These are phyloP conservation scores for Galium porrigens DNA, from an alignment of 305 asterid species.

Conservation along the genomic window DNA sequence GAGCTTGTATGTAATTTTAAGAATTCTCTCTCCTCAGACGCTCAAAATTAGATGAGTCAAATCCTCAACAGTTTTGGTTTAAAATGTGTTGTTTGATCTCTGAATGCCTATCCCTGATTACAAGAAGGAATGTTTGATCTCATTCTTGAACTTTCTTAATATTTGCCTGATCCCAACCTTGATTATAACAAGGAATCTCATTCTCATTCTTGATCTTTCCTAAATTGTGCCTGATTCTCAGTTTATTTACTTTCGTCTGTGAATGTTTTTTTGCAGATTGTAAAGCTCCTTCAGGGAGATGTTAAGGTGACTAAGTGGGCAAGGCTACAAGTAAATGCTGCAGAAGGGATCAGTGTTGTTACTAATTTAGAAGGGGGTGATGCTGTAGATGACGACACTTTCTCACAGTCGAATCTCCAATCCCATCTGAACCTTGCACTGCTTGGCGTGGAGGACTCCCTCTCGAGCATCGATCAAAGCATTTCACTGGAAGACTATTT, in stretches of 20 bases:
- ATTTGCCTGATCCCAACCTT: neutral
- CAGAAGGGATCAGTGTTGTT: slow-evolving; percentile 28
- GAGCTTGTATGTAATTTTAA: neutral
- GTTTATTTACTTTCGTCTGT: neutral
- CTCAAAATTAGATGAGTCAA: neutral
- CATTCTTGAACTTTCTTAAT: neutral
- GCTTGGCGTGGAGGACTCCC: slow-evolving; percentile 66
- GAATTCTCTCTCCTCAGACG: neutral
- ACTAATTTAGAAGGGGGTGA: slow-evolving; percentile 35
- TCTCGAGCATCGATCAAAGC: slow-evolving; percentile 68
- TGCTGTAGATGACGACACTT: slow-evolving; percentile 46
- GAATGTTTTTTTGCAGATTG: slow-evolving; percentile 32
- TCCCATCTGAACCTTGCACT: slow-evolving; percentile 73
- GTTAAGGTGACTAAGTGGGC: slow-evolving; percentile 55
- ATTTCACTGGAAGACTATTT: slow-evolving; percentile 65
- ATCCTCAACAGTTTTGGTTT: neutral
- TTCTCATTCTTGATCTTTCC: no score
- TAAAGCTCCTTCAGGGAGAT: slow-evolving; percentile 77
- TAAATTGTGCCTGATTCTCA: neutral
- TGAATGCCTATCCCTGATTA: neutral
- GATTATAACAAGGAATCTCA: neutral
- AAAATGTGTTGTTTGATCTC: neutral
- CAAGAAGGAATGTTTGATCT: neutral
- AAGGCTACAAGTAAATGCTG: slow-evolving; percentile 41
- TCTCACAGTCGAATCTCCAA: slow-evolving; percentile 50